Conservation (phyloP, 257 asterid genomes). For the Nicotiana tabacum region DNA sequence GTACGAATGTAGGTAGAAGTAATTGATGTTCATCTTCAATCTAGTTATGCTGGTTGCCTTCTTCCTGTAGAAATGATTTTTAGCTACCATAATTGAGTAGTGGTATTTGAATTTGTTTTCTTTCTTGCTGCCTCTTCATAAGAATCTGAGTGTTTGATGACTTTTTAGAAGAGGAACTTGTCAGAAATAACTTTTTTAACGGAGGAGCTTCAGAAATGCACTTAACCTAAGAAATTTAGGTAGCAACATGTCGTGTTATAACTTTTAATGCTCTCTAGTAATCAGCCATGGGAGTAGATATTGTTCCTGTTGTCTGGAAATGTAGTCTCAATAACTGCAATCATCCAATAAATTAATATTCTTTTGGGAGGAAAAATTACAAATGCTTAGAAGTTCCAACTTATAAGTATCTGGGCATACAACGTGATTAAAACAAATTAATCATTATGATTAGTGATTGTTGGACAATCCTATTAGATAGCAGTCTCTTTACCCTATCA, state of each 20-base stretch:
- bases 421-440: no score
- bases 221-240: neutral
- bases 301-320: neutral
- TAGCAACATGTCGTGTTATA: neutral
- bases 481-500: neutral
- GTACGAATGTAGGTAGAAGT: neutral
- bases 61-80: neutral
- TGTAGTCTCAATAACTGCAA: neutral
- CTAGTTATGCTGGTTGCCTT: neutral
- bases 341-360: neutral
- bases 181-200: neutral
- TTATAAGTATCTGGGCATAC: neutral
- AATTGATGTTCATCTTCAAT: neutral
- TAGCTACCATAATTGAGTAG: neutral
- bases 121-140: neutral
- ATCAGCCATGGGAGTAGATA: neutral
- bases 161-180: neutral
- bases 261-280: neutral
- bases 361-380: neutral
- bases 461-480: neutral
- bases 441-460: neutral
- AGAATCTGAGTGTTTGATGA: neutral
- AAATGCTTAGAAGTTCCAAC: neutral
- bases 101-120: neutral
- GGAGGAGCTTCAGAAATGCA: neutral